Evolutionary conservation across 2,329 filamentous ascomycete genomes (phyloP).

Genomic region (Penicillium sp.): DNA sequence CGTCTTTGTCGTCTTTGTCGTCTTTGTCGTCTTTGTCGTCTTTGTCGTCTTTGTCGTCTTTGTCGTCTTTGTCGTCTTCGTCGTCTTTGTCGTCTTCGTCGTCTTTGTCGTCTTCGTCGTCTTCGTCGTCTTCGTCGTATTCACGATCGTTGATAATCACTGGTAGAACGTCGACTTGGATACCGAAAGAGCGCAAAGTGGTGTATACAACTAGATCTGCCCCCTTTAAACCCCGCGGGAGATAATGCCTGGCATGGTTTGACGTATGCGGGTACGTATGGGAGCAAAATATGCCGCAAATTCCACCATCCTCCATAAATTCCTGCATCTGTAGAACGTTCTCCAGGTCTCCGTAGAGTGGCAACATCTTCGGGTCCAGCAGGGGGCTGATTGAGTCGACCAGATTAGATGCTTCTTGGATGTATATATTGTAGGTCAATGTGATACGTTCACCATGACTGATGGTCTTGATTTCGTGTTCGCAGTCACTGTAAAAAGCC

Average conservation of each 20-base stretch:
- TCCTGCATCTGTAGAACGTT: too few relatives aligned
- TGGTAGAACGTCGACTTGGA: neutral
- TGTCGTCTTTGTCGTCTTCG: too few relatives aligned
- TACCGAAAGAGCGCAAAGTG: neutral
- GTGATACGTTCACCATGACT: constrained; percentile 51
- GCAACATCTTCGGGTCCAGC: too few relatives aligned
- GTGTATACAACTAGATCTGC: neutral
- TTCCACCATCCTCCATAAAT: neutral
- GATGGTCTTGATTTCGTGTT: constrained; percentile 44
- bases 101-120: too few relatives aligned
- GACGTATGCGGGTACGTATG: neutral
- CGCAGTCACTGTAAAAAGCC: constrained; percentile 38
- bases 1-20: too few relatives aligned
- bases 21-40: too few relatives aligned
- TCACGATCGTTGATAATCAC: neutral
- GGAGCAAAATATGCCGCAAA: neutral
- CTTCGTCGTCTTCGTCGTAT: too few relatives aligned
- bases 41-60: too few relatives aligned
- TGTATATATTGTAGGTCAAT: constrained; percentile 56
- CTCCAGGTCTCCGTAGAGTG: too few relatives aligned
- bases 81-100: too few relatives aligned
- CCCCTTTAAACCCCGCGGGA: neutral
- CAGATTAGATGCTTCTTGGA: too few relatives aligned
- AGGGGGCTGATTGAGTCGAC: too few relatives aligned
- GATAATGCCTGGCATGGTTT: neutral